Evolutionary conservation across 768 basidiomycete genomes (phyloP).

Genomic region (Lyophyllum shimeji): DNA sequence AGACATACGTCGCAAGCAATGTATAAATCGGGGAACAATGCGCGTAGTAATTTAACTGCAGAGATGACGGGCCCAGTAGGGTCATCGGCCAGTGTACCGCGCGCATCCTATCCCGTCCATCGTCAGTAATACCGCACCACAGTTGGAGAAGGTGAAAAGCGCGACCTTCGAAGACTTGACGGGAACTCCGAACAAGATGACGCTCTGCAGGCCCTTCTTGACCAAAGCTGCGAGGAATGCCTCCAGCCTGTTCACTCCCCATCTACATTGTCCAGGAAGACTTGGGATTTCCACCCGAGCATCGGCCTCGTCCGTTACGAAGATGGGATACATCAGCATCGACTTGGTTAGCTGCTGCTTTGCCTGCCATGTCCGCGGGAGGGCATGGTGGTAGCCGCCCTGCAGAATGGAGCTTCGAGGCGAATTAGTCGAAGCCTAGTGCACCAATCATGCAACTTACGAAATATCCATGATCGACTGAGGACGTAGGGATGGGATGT

Average conservation of each 20-base stretch:
- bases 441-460: constrained; percentile 27
- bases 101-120: constrained; percentile 56
- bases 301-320: constrained; percentile 93
- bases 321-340: constrained; percentile 99
- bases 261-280: constrained; percentile 85
- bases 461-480: constrained; percentile 39
- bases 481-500: background rate
- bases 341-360: constrained; percentile 77
- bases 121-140: background rate
- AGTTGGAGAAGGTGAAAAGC: constrained; percentile 5
- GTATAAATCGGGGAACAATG: constrained; percentile 81
- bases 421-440: constrained; percentile 5
- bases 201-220: constrained; percentile 84
- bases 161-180: constrained; percentile 72
- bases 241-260: constrained; percentile 95
- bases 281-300: constrained; percentile 75
- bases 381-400: constrained; percentile 92
- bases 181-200: constrained; percentile 95
- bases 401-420: constrained; percentile 77
- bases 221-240: constrained; percentile 86
- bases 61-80: constrained; percentile 88
- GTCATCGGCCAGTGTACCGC: constrained; percentile 90
- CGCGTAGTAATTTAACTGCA: constrained; percentile 77
- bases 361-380: constrained; percentile 85
- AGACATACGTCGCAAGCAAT: constrained; percentile 96